Evolutionary conservation across 2,329 filamentous ascomycete species (phyloP), one percentile per base, ranked within the genome.

Genomic region (Trichoderma sp.): DNA sequence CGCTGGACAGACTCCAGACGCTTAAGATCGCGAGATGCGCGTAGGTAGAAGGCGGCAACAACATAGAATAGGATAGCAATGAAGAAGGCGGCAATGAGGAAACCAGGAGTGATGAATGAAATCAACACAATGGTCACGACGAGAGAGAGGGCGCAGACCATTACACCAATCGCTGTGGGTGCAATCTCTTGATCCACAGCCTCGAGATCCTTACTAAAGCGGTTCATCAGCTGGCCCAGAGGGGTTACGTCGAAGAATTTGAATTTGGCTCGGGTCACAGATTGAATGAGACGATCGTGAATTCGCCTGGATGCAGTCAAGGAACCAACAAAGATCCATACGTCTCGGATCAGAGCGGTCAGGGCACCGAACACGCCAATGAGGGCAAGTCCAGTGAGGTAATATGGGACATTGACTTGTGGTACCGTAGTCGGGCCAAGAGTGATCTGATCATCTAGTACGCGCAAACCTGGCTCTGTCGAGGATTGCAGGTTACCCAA

Each of bases 171-270:
- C 27, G 97, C 96, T 56, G 97, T 92, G 3, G 95, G 95, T 0
- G 97, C 95, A 75, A 99, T 94, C 83, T 99, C 97, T 83, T 99
- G 97, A 79, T 99, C 97, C 24, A 99, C 89, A 12, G 95, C 92
- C 83, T 99, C 95, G 16, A 99, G 90, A 83, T 99, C 97, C 84
- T 98, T 98, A 83, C 96, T 98, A 86, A 99, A 99, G 24, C 97
- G 92, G 84, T 99, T 99, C 93, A 98, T 98, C 80, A 99, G 89
- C 84, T 98, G 96, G 14, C 97, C 97, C 0, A 98, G 90, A 3
- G 97, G 97, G 0, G 97, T 99, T 1, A 96, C 93, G 81, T 99
- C 97, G 81, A 99, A 99, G 86, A 99, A 99, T 82, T 94, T 95
- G 88, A 99, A 98, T 82, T 95, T 96, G 35, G 97, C 97, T 79